phyloP scores from a whole-genome alignment of 2,329 filamentous ascomycete genomes.

The Epichloe bromicola region DNA sequence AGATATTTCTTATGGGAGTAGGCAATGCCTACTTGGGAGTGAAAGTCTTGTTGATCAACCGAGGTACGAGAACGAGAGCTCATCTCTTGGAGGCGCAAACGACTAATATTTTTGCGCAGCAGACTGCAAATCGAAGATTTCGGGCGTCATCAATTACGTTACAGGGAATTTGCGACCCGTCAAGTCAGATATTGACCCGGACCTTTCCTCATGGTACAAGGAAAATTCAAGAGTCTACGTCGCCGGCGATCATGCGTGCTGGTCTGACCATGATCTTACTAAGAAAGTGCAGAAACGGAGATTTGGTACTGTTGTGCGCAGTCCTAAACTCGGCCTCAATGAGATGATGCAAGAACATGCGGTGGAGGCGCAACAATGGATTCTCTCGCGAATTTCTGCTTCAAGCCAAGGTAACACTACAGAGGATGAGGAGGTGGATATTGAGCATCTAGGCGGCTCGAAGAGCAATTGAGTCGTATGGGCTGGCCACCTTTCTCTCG shows the following conservation, averaged over 20 bases:
- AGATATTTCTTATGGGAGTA: constrained; percentile 76
- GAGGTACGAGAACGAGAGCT: constrained; percentile 39
- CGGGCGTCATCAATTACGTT: constrained; percentile 70
- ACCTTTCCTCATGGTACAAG: constrained; percentile 70
- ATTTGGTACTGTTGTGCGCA: constrained; percentile 45
- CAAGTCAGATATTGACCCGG: constrained; percentile 63
- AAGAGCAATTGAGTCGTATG: background rate
- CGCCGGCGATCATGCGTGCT: constrained; percentile 60
- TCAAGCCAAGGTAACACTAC: constrained; percentile 30
- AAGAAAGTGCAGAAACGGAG: constrained; percentile 47
- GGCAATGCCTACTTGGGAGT: constrained; percentile 82
- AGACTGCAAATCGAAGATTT: constrained; percentile 55
- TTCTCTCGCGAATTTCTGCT: constrained; percentile 26
- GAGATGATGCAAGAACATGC: constrained; percentile 45
- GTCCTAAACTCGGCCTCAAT: constrained; percentile 33
- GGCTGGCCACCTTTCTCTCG: background rate
- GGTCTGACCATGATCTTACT: constrained; percentile 48
- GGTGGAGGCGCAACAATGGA: constrained; percentile 38
- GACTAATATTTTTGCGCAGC: background rate
- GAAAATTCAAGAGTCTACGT: constrained; percentile 71
- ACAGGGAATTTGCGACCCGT: constrained; percentile 64
- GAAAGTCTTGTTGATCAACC: constrained; percentile 64
- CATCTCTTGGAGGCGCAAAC: background rate
- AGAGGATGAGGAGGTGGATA: constrained; percentile 28
- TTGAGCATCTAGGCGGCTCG: background rate